Base-by-base conservation (phyloP, 257 asterid genomes). In the Solanum chmielewskii region DNA sequence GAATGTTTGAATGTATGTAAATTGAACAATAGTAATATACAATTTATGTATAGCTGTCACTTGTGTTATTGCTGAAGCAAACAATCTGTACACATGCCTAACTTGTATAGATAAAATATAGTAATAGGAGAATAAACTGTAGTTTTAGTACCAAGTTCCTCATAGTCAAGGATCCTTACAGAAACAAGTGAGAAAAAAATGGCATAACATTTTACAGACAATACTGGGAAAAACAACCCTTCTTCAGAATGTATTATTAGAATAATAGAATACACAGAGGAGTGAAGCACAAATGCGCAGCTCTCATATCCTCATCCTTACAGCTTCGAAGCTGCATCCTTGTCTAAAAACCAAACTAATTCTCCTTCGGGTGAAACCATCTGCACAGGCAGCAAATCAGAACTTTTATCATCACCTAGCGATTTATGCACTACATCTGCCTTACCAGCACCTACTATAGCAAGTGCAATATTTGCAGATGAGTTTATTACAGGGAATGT, bases 401-500 rank as follows among this genome's bases (percentile, higher is more conserved):
- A 82, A 87, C 89, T 91, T 4, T 93, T 85, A 86, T 89, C 92
- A 87, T 92, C 94, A 47, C 95, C 90, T 20, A 97, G 91, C 0
- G 95, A 91, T 42, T 76, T 15, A 84, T 88, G 88, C 81, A 93
- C 96, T 4, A 92, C 94, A 84, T 84, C 88, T 29, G 98, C 99
- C 91, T 97, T 95, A 68, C 96, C 91, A 5, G 90, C 93, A 23
- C 99, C 99, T 15, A 94, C 93, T 21, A 94, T 94, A 11, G 94
- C 98, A 86, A 97, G 96, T 84, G 95, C 99, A 25, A 97, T 44
- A 76, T 93, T 88, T 8, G 96, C 94, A 6, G 99, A 93, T 7
- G 99, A 92, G 87, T 95, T 97, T 74, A 95, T 93, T 23, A 95
- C 96, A 1, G 99, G 98, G 86, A 97, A 93, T 69, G 99, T 93